Evolutionary conservation across 2,329 filamentous ascomycete species (phyloP).

Genomic region (Chaetothyriales sp.): DNA sequence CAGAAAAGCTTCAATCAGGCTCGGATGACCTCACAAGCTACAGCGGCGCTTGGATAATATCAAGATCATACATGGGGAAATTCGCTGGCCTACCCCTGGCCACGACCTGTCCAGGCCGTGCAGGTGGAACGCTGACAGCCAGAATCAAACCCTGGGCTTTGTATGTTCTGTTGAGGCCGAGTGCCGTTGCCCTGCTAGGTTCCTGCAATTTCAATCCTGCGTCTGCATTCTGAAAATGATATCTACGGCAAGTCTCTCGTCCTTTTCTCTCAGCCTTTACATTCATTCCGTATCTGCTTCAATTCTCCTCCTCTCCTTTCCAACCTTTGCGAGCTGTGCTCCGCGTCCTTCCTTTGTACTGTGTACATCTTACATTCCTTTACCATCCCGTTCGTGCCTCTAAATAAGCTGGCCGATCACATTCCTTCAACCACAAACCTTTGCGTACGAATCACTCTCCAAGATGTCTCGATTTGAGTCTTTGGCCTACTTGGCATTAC

Average conservation of each 20-base stretch:
- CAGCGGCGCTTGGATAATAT: background rate
- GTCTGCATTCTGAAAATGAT: background rate
- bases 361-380: background rate
- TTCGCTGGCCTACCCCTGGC: background rate
- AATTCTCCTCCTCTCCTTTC: background rate
- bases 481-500: slow-evolving; percentile 6
- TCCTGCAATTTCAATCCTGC: background rate
- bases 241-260: background rate
- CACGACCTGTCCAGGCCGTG: background rate
- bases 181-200: background rate
- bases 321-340: background rate
- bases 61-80: background rate
- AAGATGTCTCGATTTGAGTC: slow-evolving; percentile 1
- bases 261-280: background rate
- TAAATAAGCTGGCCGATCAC: background rate
- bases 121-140: background rate
- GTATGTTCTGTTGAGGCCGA: background rate
- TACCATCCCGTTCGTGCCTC: background rate
- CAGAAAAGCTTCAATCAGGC: background rate
- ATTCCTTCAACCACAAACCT: background rate
- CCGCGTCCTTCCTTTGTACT: background rate
- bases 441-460: background rate
- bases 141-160: background rate
- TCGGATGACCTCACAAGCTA: background rate
- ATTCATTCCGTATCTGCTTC: background rate